phyloP scores from a whole-genome alignment of 163 green algal species.

The Chlorella variabilis region DNA sequence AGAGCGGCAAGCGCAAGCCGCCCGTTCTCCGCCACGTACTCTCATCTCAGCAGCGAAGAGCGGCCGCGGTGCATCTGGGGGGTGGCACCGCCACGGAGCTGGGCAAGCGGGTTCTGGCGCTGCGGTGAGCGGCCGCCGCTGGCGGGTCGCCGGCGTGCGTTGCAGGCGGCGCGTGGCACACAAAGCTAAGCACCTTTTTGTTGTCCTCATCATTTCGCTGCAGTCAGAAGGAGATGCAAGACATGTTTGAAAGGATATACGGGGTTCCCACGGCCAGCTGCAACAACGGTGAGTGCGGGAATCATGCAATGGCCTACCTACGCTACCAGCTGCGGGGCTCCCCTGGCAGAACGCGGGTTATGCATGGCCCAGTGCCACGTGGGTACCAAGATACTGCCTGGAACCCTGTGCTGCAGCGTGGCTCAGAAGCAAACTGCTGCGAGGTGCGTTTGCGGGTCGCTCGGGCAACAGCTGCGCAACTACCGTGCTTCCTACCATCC shows the following conservation, averaged over 20 bases:
- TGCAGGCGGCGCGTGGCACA: not conserved
- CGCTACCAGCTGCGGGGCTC: no score
- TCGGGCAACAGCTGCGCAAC: no score
- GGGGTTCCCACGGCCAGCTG: not conserved
- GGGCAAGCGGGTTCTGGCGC: not conserved
- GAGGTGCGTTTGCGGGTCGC: no score
- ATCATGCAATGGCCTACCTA: no score
- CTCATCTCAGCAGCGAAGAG: not conserved
- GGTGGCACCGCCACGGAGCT: not conserved
- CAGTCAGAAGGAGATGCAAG: conserved; percentile 7
- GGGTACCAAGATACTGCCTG: no score
- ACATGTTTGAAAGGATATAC: not conserved
- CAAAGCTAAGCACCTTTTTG: no score
- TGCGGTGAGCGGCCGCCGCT: not conserved
- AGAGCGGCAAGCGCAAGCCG: no score
- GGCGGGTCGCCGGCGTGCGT: not conserved
- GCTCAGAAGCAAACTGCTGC: conserved; percentile 3
- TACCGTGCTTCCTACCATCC: no score
- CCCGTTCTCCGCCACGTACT: not conserved
- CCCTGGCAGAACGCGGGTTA: no score
- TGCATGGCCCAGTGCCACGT: no score
- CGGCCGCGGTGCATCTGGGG: not conserved
- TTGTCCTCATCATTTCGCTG: not conserved
- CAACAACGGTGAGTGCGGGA: not conserved
- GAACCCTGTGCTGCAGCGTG: no score